These are phyloP conservation scores for Saturnispora zaruensis DNA, from an alignment of 805 yeast genomes.

Conservation along the genomic window DNA sequence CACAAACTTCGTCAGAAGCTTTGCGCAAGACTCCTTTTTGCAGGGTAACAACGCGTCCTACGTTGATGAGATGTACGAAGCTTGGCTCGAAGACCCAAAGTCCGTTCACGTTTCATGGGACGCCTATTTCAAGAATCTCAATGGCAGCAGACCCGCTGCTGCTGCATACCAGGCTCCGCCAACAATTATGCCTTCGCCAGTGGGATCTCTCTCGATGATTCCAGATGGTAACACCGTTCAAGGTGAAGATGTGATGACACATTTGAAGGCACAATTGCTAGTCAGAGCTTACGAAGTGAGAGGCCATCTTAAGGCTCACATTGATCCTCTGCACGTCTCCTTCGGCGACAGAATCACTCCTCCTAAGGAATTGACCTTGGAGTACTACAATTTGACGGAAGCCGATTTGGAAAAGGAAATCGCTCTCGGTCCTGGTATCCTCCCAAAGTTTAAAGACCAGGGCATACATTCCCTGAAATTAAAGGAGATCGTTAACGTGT, in stretches of 20 bases:
- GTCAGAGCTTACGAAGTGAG: slow-evolving; percentile 98
- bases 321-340: slow-evolving; percentile 90
- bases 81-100: slow-evolving; percentile 85
- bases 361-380: slow-evolving; percentile 86
- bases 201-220: slow-evolving; percentile 59
- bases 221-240: slow-evolving; percentile 44
- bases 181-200: slow-evolving; percentile 73
- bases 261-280: slow-evolving; percentile 88
- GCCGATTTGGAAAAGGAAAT: slow-evolving; percentile 76
- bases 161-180: slow-evolving; percentile 90
- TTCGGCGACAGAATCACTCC: slow-evolving; percentile 55
- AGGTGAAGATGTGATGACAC: slow-evolving; percentile 66
- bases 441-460: slow-evolving; percentile 76
- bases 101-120: slow-evolving; percentile 96
- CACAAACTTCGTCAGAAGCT: slow-evolving; percentile 23
- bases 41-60: slow-evolving; percentile 81
- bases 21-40: slow-evolving; percentile 62
- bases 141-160: slow-evolving; percentile 58
- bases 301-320: slow-evolving; percentile 92
- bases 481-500: slow-evolving; percentile 64
- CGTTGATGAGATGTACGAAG: slow-evolving; percentile 95
- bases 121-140: slow-evolving; percentile 87
- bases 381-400: slow-evolving; percentile 85
- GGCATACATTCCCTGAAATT: slow-evolving; percentile 58
- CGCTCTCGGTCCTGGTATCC: slow-evolving; percentile 93